Conservation (phyloP, 2,329 filamentous ascomycete species). For the Fusarium sp. region DNA sequence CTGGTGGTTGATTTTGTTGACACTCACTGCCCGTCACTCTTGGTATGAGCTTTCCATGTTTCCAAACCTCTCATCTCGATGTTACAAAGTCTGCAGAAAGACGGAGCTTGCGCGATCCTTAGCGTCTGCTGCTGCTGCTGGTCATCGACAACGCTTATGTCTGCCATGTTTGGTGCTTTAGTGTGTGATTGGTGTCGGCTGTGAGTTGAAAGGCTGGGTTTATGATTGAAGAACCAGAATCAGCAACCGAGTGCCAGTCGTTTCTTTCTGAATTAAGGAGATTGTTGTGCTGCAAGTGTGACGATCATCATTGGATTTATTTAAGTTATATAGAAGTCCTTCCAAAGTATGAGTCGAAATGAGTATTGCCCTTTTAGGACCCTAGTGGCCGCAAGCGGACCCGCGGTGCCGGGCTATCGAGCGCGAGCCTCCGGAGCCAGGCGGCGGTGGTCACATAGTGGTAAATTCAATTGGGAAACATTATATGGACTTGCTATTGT, state of each 20-base stretch:
- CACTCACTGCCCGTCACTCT: conserved; percentile 8
- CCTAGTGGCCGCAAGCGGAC: too few species aligned
- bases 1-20: accelerated
- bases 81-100: too few species aligned
- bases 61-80: not conserved
- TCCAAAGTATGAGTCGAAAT: conserved; percentile 3
- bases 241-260: too few species aligned
- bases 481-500: too few species aligned
- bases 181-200: not conserved
- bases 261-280: not conserved
- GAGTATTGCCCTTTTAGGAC: not conserved
- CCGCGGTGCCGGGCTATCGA: too few species aligned
- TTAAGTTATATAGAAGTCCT: not conserved
- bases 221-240: too few species aligned
- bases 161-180: not conserved
- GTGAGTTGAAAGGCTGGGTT: not conserved
- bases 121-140: too few species aligned
- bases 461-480: too few species aligned
- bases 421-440: too few species aligned
- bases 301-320: not conserved
- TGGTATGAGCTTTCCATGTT: not conserved
- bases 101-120: too few species aligned
- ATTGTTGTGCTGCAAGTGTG: not conserved
- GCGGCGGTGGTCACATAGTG: too few species aligned
- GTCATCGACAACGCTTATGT: too few species aligned